These are phyloP conservation scores for Russula vinacea DNA, from an alignment of 768 basidiomycete species.

Conservation along the genomic window DNA sequence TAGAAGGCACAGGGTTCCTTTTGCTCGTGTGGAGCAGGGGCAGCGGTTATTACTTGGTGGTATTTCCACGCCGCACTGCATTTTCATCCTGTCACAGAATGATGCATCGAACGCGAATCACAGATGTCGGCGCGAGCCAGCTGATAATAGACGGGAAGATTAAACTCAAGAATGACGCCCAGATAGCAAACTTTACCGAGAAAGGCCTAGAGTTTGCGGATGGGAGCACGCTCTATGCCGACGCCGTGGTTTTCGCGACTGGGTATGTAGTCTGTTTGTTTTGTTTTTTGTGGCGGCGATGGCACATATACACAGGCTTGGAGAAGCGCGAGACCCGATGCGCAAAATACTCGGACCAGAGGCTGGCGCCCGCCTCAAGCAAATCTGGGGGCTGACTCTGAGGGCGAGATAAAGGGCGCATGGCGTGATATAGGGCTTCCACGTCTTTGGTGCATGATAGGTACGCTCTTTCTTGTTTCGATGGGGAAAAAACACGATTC, in stretches of 20 bases:
- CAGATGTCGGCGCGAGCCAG: slow-evolving; percentile 44
- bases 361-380: slow-evolving; percentile 45
- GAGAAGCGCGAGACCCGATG: slow-evolving; percentile 43
- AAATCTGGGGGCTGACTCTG: slow-evolving; percentile 63
- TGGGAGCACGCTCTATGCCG: slow-evolving; percentile 45
- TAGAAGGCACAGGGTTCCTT: slow-evolving; percentile 49
- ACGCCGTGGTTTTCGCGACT: slow-evolving; percentile 50
- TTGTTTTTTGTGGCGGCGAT: not conserved
- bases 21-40: slow-evolving; percentile 45
- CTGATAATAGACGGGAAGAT: slow-evolving; percentile 47
- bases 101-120: not conserved
- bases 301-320: slow-evolving; percentile 39
- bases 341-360: slow-evolving; percentile 47
- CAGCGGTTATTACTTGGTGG: slow-evolving; percentile 70
- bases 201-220: slow-evolving; percentile 43
- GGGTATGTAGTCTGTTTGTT: slow-evolving; percentile 38
- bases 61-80: not conserved
- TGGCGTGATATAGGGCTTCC: slow-evolving; percentile 52
- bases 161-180: slow-evolving; percentile 45
- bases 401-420: slow-evolving; percentile 56
- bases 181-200: slow-evolving; percentile 42
- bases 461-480: slow-evolving; percentile 35
- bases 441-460: slow-evolving; percentile 59
- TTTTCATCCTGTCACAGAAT: not conserved
- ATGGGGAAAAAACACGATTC: not conserved